Base-by-base conservation (phyloP, 1,284 basidiomycete species). In the Malassezia obtusa region DNA sequence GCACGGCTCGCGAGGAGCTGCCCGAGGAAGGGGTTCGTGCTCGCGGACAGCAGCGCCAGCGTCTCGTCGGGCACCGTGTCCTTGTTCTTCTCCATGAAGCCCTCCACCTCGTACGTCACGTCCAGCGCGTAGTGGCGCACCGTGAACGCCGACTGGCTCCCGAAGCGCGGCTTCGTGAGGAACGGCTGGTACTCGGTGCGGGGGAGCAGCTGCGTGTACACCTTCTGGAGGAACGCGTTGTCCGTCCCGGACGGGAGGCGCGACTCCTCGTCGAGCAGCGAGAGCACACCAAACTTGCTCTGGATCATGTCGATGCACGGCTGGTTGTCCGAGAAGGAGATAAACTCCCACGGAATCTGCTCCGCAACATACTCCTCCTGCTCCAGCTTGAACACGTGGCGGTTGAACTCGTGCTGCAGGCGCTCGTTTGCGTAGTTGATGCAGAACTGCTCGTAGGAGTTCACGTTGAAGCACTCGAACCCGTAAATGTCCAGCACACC, bases 381-480 rank as follows among this genome's bases (percentile, higher is more conserved):
- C 74, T 99, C 94, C 28, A 96, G 83, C 80, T 80, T 77, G 58
- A 75, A 75, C 43, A 74, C 73, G 55, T 74, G 73, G 21, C 63
- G 63, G 60, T 75, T 75, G 83, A 98, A 98, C 49, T 98, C 94
- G 73, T 98, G 94, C 67, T 75, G 68, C 48, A 74, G 76, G 75
- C 98, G 96, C 77, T 98, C 94, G 70, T 99, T 98, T 40, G 94
- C 94, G 75, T 96, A 98, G 75, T 99, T 98, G 79, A 99, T 99
- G 76, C 91, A 95, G 77, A 98, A 98, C 77, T 99, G 94, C 76
- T 99, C 94, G 73, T 96, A 98, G 10, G 89, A 94, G 76, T 95
- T 95, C 49, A 62, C 58, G 59, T 75, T 74, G 54, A 76, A 74
- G 49, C 63, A 71, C 57, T 71, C 68, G 50, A 71, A 76, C 67